A percentile compares a stretch with the other conserved stretches of the same genome.
Conservation (phyloP, 176 grass and related monocot species). For the Ensete glaucum region DNA sequence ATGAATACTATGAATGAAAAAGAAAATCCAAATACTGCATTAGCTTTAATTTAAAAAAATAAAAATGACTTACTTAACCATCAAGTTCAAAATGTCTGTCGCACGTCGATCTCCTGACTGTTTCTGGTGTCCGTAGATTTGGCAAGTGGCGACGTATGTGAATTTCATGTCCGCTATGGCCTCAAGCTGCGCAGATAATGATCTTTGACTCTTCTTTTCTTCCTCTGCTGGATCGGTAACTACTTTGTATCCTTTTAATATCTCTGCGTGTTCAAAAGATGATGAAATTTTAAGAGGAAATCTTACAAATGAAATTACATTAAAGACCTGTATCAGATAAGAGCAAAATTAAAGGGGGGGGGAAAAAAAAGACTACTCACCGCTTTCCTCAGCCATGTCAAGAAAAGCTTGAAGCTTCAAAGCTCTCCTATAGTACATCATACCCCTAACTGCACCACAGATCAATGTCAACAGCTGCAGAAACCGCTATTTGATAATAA, state of each 20-base stretch:
- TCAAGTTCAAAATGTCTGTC: constrained; percentile 96
- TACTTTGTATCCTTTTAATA: constrained; percentile 82
- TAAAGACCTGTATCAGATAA: background rate
- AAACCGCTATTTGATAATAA: background rate
- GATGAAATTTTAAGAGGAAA: constrained; percentile 9
- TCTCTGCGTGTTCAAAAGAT: constrained; percentile 40
- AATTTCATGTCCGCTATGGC: constrained; percentile 89
- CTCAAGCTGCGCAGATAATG: constrained; percentile 64
- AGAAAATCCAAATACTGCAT: background rate
- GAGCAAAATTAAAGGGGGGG: background rate
- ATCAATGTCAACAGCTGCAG: constrained; percentile 6
- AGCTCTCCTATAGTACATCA: constrained; percentile 94
- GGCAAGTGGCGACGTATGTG: constrained; percentile 79
- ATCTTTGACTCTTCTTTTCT: constrained; percentile 70
- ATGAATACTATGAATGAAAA: background rate
- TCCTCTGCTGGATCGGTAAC: constrained; percentile 52
- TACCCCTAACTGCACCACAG: constrained; percentile 67
- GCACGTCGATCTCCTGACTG: constrained; percentile 88
- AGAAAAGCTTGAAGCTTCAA: constrained; percentile 96
- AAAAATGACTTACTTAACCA: constrained; percentile 73
- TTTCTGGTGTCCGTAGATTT: constrained; percentile 96
- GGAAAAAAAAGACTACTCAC: constrained; percentile 27
- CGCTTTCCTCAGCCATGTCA: constrained; percentile 95
- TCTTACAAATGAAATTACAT: constrained; percentile 11
- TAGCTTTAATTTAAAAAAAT: background rate